These are phyloP conservation scores for Urtica urens DNA, from an alignment of 306 rosid species.

Conservation along the genomic window DNA sequence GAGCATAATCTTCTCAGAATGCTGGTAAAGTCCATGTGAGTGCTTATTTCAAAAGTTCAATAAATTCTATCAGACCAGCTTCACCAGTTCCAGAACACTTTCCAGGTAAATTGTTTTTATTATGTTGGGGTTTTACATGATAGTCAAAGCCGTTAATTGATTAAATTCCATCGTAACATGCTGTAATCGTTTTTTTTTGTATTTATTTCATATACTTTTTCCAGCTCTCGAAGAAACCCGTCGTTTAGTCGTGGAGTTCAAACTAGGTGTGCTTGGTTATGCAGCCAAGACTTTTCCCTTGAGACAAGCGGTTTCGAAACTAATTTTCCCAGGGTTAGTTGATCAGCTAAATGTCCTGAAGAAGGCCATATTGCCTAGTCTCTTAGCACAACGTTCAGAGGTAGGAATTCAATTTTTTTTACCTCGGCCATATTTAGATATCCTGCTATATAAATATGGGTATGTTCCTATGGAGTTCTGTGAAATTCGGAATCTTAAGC, in stretches of 20 bases:
- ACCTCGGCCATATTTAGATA: background rate
- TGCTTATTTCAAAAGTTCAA: conserved; percentile 59
- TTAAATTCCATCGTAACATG: no score
- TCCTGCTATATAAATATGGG: background rate
- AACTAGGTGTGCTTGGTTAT: conserved; percentile 75
- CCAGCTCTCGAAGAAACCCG: conserved; percentile 66
- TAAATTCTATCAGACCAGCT: conserved; percentile 34
- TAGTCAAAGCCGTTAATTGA: background rate
- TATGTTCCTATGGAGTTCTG: background rate
- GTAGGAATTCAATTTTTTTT: conserved; percentile 27
- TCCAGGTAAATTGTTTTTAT: conserved; percentile 43
- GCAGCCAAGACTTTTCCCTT: conserved; percentile 53
- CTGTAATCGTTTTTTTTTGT: no score
- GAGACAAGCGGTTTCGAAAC: conserved; percentile 48
- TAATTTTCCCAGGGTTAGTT: conserved; percentile 69
- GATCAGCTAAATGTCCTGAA: conserved; percentile 53
- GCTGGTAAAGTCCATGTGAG: conserved; percentile 79
- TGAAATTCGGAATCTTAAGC: background rate
- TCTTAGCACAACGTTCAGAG: conserved; percentile 53
- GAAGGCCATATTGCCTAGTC: conserved; percentile 47
- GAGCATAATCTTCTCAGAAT: conserved; percentile 47
- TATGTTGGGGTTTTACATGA: background rate
- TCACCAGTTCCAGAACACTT: conserved; percentile 60
- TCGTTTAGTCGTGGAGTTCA: conserved; percentile 40
- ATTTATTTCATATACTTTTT: conserved; percentile 4